Evolutionary conservation across 1,139 yeast species (phyloP).

Genomic region (Suhomyces anneliseae): DNA sequence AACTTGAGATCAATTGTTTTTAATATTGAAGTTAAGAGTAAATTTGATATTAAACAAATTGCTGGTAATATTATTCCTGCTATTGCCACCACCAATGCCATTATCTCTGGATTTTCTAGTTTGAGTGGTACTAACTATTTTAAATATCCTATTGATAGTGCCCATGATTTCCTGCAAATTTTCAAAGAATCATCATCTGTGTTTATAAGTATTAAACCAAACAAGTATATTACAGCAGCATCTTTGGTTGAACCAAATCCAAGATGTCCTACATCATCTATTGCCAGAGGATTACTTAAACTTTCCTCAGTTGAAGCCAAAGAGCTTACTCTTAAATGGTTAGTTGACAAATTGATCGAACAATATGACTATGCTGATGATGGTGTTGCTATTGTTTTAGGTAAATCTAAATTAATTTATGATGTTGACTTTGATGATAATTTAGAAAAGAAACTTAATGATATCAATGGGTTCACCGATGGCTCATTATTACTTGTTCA

Average conservation of each 20-base stretch:
- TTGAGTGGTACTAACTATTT: constrained; percentile 60
- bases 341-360: constrained; percentile 46
- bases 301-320: constrained; percentile 18
- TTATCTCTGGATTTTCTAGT: constrained; percentile 86
- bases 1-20: constrained; percentile 77
- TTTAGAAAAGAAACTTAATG: constrained; percentile 44
- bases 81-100: constrained; percentile 96
- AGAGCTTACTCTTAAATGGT: constrained; percentile 31
- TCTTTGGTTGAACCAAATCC: constrained; percentile 60
- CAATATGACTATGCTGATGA: constrained; percentile 65
- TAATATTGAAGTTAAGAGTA: constrained; percentile 68
- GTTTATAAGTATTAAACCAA: constrained; percentile 67
- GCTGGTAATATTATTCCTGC: constrained; percentile 99
- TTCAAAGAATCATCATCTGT: constrained; percentile 47
- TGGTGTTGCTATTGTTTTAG: constrained; percentile 61
- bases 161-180: constrained; percentile 21
- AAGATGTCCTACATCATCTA: constrained; percentile 75
- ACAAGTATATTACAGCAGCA: constrained; percentile 68
- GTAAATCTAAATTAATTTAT: constrained; percentile 63
- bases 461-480: constrained; percentile 51
- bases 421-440: constrained; percentile 92
- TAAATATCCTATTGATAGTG: constrained; percentile 17
- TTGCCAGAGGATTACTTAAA: constrained; percentile 45
- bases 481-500: constrained; percentile 68
- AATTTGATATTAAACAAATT: constrained; percentile 86